Conservation (phyloP, 441 rosid species). For the Jatropha podagrica region DNA sequence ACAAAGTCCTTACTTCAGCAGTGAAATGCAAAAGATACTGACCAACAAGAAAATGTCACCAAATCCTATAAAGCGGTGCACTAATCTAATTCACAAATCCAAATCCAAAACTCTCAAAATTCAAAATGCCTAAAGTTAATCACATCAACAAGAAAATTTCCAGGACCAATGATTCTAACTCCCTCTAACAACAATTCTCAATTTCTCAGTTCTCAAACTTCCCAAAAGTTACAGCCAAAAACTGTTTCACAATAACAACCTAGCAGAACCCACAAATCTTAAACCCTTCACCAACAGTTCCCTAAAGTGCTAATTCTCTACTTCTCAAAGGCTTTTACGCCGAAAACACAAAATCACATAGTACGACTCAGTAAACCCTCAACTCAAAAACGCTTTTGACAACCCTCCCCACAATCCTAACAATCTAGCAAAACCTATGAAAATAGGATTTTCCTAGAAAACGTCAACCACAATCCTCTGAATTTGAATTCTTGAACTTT, state of each 20-base stretch:
- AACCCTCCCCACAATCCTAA: slow-evolving; percentile 14
- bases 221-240: neutral
- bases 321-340: neutral
- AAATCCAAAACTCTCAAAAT: neutral
- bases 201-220: neutral
- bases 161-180: neutral
- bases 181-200: slow-evolving; percentile 1
- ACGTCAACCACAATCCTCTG: neutral
- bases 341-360: slow-evolving; percentile 12
- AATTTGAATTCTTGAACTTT: slow-evolving; percentile 2
- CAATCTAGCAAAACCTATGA: slow-evolving; percentile 5
- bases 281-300: slow-evolving; percentile 25
- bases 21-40: slow-evolving; percentile 8
- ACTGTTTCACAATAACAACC: neutral
- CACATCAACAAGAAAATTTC: neutral
- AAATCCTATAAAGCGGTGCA: neutral
- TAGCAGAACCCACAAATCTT: slow-evolving; percentile 18
- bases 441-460: neutral
- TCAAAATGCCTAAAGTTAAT: neutral
- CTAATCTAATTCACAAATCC: slow-evolving; percentile 6
- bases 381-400: slow-evolving; percentile 17
- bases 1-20: slow-evolving; percentile 14
- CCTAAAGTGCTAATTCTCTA: neutral
- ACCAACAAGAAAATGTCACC: neutral
- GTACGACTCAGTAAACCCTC: slow-evolving; percentile 16